Evolutionary conservation across 192 early-diverging fungal species (phyloP).

Genomic region (Obelidium mucronatum): DNA sequence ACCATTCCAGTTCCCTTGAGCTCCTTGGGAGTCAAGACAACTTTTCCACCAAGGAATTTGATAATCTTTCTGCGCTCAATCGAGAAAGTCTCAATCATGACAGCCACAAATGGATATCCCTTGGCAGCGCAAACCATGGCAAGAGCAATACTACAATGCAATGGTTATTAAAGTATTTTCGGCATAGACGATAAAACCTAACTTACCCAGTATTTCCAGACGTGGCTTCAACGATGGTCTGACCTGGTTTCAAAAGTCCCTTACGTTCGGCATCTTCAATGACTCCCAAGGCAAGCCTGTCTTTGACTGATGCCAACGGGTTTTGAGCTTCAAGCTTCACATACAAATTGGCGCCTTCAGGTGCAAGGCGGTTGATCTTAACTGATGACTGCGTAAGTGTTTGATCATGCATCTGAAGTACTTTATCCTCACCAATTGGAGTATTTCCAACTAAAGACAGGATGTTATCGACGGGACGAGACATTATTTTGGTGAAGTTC

Average conservation of each 20-base stretch:
- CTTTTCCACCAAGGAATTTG: conserved; percentile 51
- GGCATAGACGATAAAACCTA: background rate
- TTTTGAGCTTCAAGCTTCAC: conserved; percentile 52
- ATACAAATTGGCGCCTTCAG: conserved; percentile 40
- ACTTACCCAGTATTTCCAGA: conserved; percentile 83
- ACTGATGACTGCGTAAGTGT: conserved; percentile 8
- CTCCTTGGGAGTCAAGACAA: conserved; percentile 51
- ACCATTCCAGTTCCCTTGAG: conserved; percentile 48
- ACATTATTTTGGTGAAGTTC: background rate
- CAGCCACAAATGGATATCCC: conserved; percentile 51
- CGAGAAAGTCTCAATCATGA: conserved; percentile 54
- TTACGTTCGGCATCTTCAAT: conserved; percentile 51
- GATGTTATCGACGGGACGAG: conserved; percentile 37
- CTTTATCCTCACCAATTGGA: conserved; percentile 20
- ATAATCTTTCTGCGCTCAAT: conserved; percentile 50
- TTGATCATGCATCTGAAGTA: background rate
- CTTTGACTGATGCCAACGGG: conserved; percentile 48
- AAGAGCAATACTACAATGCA: conserved; percentile 42
- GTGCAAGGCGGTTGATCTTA: conserved; percentile 43
- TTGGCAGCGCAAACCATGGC: conserved; percentile 54
- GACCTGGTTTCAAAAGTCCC: conserved; percentile 44
- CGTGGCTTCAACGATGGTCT: conserved; percentile 77
- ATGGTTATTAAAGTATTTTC: background rate
- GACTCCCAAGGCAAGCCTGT: conserved; percentile 44
- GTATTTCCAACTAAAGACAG: conserved; percentile 41